Conservation (phyloP, 441 rosid genomes). For the Brassica hybrid region DNA sequence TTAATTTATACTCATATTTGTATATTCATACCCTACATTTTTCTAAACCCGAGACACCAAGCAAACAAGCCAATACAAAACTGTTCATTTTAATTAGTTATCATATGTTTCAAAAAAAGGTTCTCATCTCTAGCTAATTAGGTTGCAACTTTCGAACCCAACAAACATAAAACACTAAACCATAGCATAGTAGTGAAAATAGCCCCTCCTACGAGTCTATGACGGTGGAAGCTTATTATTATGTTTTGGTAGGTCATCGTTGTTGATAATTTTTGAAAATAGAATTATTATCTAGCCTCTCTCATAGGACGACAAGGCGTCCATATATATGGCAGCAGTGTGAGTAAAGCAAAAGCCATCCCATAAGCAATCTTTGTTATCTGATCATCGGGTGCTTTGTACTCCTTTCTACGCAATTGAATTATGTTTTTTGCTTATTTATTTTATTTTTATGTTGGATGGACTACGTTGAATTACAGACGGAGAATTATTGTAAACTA, state of each 20-base stretch:
- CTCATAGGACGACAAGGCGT: constrained; percentile 33
- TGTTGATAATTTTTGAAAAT: constrained; percentile 14
- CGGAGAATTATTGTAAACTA: background rate
- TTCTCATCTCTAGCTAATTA: too few species aligned
- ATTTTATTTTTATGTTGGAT: background rate
- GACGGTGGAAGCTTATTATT: constrained; percentile 35
- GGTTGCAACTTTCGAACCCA: background rate
- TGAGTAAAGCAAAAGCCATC: constrained; percentile 45
- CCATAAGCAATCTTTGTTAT: constrained; percentile 34
- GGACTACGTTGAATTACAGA: background rate
- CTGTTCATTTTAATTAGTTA: too few species aligned
- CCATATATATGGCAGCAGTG: constrained; percentile 38
- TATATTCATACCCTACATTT: background rate
- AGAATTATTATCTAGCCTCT: constrained; percentile 22
- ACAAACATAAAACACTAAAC: background rate
- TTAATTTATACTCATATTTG: background rate
- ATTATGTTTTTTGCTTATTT: background rate
- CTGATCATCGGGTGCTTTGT: constrained; percentile 19
- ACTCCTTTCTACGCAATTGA: constrained; percentile 37
- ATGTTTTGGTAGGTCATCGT: constrained; percentile 43
- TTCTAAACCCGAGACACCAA: background rate
- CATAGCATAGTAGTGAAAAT: constrained; percentile 26
- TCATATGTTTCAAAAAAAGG: too few species aligned
- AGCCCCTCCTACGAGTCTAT: constrained; percentile 34
- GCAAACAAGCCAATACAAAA: background rate